Conservation (phyloP, 805 yeast species). For the Sugiyamaella lignohabitans region DNA sequence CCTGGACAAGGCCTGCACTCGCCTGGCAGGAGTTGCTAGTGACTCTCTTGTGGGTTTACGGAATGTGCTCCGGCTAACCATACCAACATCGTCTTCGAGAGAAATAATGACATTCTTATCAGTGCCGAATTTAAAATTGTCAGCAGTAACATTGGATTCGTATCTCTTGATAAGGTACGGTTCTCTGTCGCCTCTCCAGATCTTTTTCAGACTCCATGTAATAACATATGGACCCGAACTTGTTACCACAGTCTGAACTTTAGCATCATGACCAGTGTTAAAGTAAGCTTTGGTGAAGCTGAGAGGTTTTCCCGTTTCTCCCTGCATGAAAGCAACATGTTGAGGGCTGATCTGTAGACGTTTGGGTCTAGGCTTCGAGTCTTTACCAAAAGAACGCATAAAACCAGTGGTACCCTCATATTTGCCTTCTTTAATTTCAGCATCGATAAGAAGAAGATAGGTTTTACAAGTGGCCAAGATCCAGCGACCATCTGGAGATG, state of each 20-base stretch:
- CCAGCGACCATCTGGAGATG: constrained; percentile 76
- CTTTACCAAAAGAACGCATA: constrained; percentile 54
- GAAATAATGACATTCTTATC: constrained; percentile 68
- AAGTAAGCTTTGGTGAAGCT: constrained; percentile 69
- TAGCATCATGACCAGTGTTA: constrained; percentile 59
- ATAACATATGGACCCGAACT: constrained; percentile 79
- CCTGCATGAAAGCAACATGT: constrained; percentile 57
- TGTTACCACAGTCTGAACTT: constrained; percentile 67
- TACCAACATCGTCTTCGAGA: constrained; percentile 65
- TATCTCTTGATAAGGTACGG: constrained; percentile 63
- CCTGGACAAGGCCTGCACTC: constrained; percentile 20
- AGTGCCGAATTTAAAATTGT: constrained; percentile 70
- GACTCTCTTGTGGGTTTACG: constrained; percentile 48
- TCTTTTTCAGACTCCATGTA: constrained; percentile 66
- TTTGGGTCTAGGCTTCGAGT: constrained; percentile 61
- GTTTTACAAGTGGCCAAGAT: constrained; percentile 71
- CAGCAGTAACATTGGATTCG: constrained; percentile 57
- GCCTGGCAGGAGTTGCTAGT: constrained; percentile 30
- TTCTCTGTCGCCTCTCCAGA: constrained; percentile 45
- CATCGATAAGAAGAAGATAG: constrained; percentile 64
- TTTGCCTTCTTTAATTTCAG: constrained; percentile 54
- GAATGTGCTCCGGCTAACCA: constrained; percentile 57
- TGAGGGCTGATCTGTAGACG: constrained; percentile 64
- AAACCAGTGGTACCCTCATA: constrained; percentile 59
- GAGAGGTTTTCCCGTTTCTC: constrained; percentile 43